Evolutionary conservation across 805 yeast species (phyloP).

Genomic region (Saccharomycopsis sp.): DNA sequence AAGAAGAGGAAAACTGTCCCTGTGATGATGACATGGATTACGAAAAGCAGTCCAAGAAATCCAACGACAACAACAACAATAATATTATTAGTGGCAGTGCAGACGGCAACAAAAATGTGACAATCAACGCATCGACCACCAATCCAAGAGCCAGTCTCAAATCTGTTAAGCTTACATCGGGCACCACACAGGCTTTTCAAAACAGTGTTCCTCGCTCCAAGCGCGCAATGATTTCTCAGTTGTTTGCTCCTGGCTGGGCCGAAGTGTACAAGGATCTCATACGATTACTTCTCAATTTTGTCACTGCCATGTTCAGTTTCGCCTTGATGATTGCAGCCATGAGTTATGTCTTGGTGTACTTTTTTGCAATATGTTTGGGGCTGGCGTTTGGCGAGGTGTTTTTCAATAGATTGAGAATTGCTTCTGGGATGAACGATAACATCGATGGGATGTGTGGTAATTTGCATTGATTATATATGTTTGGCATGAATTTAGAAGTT

Average conservation of each 20-base stretch:
- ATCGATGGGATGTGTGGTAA: slow-evolving; percentile 22
- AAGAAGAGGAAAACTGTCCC: slow-evolving; percentile 24
- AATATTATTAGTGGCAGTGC: not conserved
- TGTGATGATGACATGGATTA: slow-evolving; percentile 29
- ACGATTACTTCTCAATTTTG: slow-evolving; percentile 46
- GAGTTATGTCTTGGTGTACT: slow-evolving; percentile 58
- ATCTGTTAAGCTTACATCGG: not conserved
- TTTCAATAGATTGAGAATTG: slow-evolving; percentile 48
- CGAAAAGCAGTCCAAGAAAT: slow-evolving; percentile 5
- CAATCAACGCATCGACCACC: slow-evolving; percentile 15
- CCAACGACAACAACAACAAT: not conserved
- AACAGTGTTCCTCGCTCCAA: slow-evolving; percentile 2
- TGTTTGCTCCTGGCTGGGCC: slow-evolving; percentile 29
- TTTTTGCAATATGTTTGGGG: slow-evolving; percentile 67
- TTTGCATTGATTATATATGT: not conserved
- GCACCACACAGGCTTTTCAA: too few relatives aligned
- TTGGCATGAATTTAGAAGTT: too few relatives aligned
- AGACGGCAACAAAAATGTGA: slow-evolving; percentile 14
- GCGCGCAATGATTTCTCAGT: slow-evolving; percentile 26
- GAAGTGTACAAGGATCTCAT: slow-evolving; percentile 44
- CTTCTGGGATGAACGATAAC: slow-evolving; percentile 27
- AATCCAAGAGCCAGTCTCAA: not conserved
- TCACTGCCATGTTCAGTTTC: slow-evolving; percentile 58
- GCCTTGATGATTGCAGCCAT: slow-evolving; percentile 73
- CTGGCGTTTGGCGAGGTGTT: slow-evolving; percentile 61